Conservation (phyloP, 2,329 filamentous ascomycete genomes). For the Metarhizium rileyi region DNA sequence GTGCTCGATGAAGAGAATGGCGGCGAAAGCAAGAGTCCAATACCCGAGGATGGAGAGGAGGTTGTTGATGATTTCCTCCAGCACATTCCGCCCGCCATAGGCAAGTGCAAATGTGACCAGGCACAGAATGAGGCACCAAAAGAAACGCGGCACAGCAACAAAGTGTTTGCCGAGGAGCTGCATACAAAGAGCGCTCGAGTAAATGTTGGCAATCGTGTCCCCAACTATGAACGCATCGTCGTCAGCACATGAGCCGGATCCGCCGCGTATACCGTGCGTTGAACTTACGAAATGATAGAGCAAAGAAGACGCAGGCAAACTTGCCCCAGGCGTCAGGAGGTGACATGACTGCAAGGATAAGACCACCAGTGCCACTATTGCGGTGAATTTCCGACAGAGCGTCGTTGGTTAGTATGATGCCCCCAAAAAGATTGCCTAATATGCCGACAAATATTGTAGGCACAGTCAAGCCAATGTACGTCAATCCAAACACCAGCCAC, state of each 20-base stretch:
- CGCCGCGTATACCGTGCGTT: neutral
- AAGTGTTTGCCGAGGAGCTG: constrained; percentile 13
- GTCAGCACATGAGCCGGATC: neutral
- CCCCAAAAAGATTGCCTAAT: constrained; percentile 8
- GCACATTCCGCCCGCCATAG: constrained; percentile 12
- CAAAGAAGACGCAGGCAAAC: constrained; percentile 4
- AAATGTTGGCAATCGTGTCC: constrained; percentile 11
- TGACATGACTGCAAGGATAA: constrained; percentile 6
- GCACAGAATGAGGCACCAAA: constrained; percentile 11
- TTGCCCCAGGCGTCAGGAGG: constrained; percentile 5
- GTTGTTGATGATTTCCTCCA: constrained; percentile 13
- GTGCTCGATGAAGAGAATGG: constrained; percentile 13
- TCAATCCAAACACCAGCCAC: constrained; percentile 10
- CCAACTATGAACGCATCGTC: neutral
- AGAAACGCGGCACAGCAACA: constrained; percentile 8
- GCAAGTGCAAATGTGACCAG: constrained; percentile 12
- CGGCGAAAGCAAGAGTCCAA: constrained; percentile 13
- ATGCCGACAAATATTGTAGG: constrained; percentile 10
- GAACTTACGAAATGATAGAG: constrained; percentile 4
- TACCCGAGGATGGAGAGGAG: constrained; percentile 13
- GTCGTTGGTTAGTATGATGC: constrained; percentile 2
- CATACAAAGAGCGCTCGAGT: constrained; percentile 12
- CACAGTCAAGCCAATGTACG: constrained; percentile 9
- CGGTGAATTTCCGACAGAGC: neutral
- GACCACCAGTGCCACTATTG: neutral